A percentile compares a stretch with the other conserved stretches of the same genome.
Evolutionary conservation across 2,329 filamentous ascomycete genomes (phyloP).

Genomic region (Fusarium sp.): DNA sequence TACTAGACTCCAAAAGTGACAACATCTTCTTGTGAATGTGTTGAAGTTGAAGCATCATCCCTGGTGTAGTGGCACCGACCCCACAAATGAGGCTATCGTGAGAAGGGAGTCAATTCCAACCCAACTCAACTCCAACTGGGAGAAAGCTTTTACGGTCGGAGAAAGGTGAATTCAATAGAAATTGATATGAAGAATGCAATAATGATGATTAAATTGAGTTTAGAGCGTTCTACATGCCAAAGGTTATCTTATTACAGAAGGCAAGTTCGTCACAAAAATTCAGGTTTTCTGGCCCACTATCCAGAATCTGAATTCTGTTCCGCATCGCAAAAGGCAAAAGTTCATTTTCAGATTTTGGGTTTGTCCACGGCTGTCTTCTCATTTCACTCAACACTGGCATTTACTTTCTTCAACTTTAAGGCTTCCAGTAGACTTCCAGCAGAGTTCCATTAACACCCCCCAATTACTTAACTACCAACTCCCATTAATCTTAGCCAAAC

Average conservation of each 20-base stretch:
- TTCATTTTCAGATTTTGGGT: too few species aligned
- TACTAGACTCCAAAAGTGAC: too few species aligned
- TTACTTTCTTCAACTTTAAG: not conserved
- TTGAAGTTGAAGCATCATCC: too few species aligned
- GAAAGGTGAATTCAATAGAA: rapidly evolving
- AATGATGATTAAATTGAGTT: rapidly evolving
- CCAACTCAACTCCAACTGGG: not conserved
- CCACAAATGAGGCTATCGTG: not conserved
- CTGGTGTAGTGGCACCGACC: too few species aligned
- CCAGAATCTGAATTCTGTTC: not conserved
- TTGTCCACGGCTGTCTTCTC: not conserved
- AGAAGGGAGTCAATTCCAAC: not conserved
- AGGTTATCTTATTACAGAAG: not conserved
- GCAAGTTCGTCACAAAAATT: not conserved
- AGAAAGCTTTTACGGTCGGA: not conserved
- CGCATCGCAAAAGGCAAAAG: too few species aligned
- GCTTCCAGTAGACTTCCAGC: not conserved
- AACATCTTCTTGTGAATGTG: too few species aligned
- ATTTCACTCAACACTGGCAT: not conserved
- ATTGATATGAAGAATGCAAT: rapidly evolving
- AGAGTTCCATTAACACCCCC: not conserved
- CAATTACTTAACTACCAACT: too few species aligned
- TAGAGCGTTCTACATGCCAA: rapidly evolving
- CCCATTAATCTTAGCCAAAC: too few species aligned
- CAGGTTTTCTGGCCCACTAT: not conserved